phyloP scores from a whole-genome alignment of 441 rosid species.

The Bocquillonia castaneifolia region DNA sequence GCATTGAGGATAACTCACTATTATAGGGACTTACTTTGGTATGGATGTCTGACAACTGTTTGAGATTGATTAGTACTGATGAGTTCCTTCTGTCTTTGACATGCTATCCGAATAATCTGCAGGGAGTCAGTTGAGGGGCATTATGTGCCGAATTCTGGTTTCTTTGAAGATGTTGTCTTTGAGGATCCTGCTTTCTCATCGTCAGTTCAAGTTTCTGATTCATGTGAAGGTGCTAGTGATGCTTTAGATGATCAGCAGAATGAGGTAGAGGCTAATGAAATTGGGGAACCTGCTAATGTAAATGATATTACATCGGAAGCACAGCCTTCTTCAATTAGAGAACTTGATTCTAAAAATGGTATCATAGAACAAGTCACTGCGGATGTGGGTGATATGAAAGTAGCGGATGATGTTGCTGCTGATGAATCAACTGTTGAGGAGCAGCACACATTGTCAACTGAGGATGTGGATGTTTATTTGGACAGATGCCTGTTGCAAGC shows the following conservation, averaged over 20 bases:
- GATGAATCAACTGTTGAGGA: constrained; percentile 42
- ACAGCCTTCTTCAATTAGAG: constrained; percentile 24
- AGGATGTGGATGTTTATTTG: constrained; percentile 69
- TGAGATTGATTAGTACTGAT: constrained; percentile 14
- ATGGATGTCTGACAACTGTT: constrained; percentile 24
- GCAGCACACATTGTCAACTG: constrained; percentile 41
- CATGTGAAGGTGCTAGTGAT: constrained; percentile 36
- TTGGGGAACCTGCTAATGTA: constrained; percentile 28
- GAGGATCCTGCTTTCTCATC: constrained; percentile 58
- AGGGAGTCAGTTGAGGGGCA: constrained; percentile 87
- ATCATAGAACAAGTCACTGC: constrained; percentile 35
- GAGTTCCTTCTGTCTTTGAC: constrained; percentile 21
- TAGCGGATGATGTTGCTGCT: constrained; percentile 33
- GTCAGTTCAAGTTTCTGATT: constrained; percentile 38
- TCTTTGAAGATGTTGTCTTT: constrained; percentile 66
- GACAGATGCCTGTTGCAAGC: constrained; percentile 94
- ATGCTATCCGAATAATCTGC: constrained; percentile 28
- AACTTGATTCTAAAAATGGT: constrained; percentile 30
- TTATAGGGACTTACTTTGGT: constrained; percentile 81
- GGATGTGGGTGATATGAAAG: constrained; percentile 38
- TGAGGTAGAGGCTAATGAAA: constrained; percentile 30
- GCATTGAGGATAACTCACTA: constrained; percentile 80
- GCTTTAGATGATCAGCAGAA: constrained; percentile 31
- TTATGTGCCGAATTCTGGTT: constrained; percentile 79
- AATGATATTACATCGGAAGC: constrained; percentile 19